A percentile compares a stretch with the other conserved stretches of the same genome.
These are phyloP conservation scores for Chaetomiaceae sp. DNA, from an alignment of 2,329 filamentous ascomycete genomes.

Conservation along the genomic window DNA sequence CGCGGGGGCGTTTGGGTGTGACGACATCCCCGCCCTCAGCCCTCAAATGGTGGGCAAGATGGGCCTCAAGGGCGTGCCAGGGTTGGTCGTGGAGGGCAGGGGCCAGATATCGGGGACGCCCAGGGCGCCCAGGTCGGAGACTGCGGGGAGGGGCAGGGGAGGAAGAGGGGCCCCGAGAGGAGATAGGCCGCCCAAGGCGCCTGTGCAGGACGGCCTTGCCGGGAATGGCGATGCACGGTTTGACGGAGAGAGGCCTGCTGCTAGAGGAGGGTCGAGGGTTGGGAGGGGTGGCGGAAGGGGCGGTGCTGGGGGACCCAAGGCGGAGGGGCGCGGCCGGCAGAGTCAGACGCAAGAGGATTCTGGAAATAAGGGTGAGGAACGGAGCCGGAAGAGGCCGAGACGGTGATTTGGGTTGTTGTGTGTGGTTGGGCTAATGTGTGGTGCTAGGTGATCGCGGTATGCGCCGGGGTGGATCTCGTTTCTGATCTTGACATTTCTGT, in stretches of 20 bases:
- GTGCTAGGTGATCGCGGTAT: conserved; percentile 1
- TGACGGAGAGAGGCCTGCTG: neutral
- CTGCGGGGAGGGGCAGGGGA: neutral
- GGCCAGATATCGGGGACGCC: neutral
- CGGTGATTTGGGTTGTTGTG: neutral
- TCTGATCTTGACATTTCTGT: neutral
- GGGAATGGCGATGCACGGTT: neutral
- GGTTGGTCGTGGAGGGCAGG: conserved; percentile 35
- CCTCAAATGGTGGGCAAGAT: conserved; percentile 52
- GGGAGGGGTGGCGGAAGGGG: neutral
- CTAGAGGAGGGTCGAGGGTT: neutral
- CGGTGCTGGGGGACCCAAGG: neutral
- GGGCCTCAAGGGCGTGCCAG: conserved; percentile 50
- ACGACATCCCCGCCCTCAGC: conserved; percentile 44
- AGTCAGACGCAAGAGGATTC: neutral
- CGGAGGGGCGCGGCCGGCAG: neutral
- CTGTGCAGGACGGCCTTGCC: neutral
- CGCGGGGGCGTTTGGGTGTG: conserved; percentile 45
- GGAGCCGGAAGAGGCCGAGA: conserved; percentile 17
- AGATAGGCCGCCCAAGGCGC: neutral
- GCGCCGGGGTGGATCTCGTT: neutral
- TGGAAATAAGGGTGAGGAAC: conserved; percentile 13
- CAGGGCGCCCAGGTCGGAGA: neutral
- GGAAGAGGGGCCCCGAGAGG: neutral
- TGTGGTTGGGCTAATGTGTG: conserved; percentile 15